phyloP scores from a whole-genome alignment of 352 stramenopile genomes.

The Phytophthora pinifolia region DNA sequence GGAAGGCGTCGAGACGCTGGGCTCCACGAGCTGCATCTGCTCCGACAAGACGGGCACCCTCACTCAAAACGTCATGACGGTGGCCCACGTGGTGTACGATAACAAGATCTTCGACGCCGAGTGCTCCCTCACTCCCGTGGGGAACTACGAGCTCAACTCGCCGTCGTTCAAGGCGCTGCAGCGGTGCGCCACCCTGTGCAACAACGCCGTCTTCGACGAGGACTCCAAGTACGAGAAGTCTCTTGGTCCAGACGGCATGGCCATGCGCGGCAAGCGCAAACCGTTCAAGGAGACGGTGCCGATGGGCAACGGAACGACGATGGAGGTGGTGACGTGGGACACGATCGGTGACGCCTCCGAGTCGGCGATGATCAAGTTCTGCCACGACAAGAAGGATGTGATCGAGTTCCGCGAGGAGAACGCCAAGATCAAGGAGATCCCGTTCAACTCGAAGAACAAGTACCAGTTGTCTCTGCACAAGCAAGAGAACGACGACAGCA shows the following conservation, averaged over 20 bases:
- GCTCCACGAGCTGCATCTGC: constrained; percentile 90
- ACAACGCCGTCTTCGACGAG: constrained; percentile 73
- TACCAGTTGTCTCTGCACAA: constrained; percentile 83
- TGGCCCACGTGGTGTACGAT: constrained; percentile 80
- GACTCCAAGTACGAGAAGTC: constrained; percentile 78
- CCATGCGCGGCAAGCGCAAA: constrained; percentile 49
- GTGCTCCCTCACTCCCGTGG: constrained; percentile 67
- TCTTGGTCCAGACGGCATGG: constrained; percentile 40
- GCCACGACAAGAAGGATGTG: constrained; percentile 80
- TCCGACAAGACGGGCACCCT: constrained; percentile 95
- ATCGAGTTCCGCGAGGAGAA: constrained; percentile 68
- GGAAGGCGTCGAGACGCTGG: constrained; percentile 92
- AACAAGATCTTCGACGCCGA: constrained; percentile 81
- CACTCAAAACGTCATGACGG: constrained; percentile 95
- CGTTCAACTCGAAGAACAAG: constrained; percentile 89
- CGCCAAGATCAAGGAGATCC: constrained; percentile 79
- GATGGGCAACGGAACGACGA: constrained; percentile 36
- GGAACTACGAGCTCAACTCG: constrained; percentile 53
- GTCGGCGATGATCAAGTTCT: constrained; percentile 88
- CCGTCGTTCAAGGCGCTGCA: constrained; percentile 65
- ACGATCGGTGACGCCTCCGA: constrained; percentile 81
- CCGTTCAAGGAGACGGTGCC: constrained; percentile 59
- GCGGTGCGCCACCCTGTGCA: constrained; percentile 88
- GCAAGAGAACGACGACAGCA: constrained; percentile 70
- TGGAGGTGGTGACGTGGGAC: constrained; percentile 60